Base-by-base conservation (phyloP, 805 yeast species). In the Ogataea nonfermentans region DNA sequence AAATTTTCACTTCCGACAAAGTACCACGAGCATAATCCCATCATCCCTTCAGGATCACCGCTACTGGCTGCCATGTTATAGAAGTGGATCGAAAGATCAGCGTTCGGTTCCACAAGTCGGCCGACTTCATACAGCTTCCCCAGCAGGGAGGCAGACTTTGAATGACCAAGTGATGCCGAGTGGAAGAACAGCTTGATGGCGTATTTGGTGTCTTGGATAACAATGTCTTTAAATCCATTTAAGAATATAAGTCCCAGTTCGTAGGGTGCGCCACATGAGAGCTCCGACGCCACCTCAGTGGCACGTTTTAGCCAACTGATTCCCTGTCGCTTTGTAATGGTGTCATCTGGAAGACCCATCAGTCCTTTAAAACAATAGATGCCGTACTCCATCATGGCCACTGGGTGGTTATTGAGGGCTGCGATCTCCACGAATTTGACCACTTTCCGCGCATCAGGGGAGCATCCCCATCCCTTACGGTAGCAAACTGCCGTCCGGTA, bases 11-110 rank as follows among this genome's bases (percentile, higher is more conserved):
- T 81, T 0, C 99, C 99, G 19, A 88, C 83, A 62, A 91, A 70
- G 59, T 91, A 93, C 97, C 98, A 93, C 1, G 97, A 96, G 61
- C 97, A 90, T 67, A 91, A 70, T 2, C 95, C 90, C 55, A 91
- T 70, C 95, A 91, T 93, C 9, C 95, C 82, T 33, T 76, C 80
- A 1, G 95, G 75, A 60, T 93, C 95, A 6, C 96, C 96, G 4
- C 81, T 81, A 22, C 81, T 61, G 0, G 98, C 96, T 0, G 96
- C 96, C 48, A 84, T 80, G 0, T 95, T 89, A 61, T 87, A 91
- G 59, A 90, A 91, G 60, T 93, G 97, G 30, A 93, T 86, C 1
- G 95, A 84, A 33, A 91, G 68, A 48, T 85, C 83, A 1, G 89
- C 70, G 60, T 93, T 95, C 45, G 79, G 84, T 2, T 87, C 84